Percentiles rank a stretch among this genome's conserved stretches.
Conservation (phyloP, 306 rosid genomes). For the Luffa aegyptiaca region DNA sequence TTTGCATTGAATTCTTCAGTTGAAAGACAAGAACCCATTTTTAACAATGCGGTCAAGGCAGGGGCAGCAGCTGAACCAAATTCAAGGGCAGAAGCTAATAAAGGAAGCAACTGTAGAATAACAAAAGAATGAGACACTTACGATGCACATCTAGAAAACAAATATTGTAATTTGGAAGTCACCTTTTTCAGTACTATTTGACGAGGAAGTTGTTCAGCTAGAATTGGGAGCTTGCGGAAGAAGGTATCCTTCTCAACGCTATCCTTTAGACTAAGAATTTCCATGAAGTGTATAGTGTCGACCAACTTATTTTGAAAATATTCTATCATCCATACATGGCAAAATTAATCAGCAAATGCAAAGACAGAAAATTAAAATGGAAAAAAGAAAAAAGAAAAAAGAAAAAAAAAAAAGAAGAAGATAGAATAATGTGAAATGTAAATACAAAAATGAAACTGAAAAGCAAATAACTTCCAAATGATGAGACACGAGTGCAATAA, state of each 20-base stretch:
- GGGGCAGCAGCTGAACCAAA: slow-evolving; percentile 99
- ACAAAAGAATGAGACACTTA: slow-evolving; percentile 18
- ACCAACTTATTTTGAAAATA: slow-evolving; percentile 97
- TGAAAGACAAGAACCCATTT: slow-evolving; percentile 95
- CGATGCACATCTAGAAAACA: background rate
- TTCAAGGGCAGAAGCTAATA: slow-evolving; percentile 97
- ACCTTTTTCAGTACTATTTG: slow-evolving; percentile 91
- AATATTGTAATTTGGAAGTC: background rate
- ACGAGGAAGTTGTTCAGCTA: slow-evolving; percentile 97
- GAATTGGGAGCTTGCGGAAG: slow-evolving; percentile 97
- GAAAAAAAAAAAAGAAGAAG: background rate
- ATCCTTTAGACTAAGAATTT: slow-evolving; percentile 89
- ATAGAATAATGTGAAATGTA: background rate
- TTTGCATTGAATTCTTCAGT: slow-evolving; percentile 71
- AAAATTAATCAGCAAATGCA: slow-evolving; percentile 4
- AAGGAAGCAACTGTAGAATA: slow-evolving; percentile 81
- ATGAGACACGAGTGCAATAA: background rate
- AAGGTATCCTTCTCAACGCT: slow-evolving; percentile 96
- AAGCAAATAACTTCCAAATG: background rate
- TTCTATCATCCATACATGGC: slow-evolving; percentile 45
- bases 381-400: background rate
- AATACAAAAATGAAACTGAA: background rate
- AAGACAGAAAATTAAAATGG: background rate
- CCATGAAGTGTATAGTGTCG: slow-evolving; percentile 98
- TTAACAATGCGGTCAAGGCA: slow-evolving; percentile 90